Base-by-base conservation (phyloP, 2,329 filamentous ascomycete genomes). In the Fusarium sp. region DNA sequence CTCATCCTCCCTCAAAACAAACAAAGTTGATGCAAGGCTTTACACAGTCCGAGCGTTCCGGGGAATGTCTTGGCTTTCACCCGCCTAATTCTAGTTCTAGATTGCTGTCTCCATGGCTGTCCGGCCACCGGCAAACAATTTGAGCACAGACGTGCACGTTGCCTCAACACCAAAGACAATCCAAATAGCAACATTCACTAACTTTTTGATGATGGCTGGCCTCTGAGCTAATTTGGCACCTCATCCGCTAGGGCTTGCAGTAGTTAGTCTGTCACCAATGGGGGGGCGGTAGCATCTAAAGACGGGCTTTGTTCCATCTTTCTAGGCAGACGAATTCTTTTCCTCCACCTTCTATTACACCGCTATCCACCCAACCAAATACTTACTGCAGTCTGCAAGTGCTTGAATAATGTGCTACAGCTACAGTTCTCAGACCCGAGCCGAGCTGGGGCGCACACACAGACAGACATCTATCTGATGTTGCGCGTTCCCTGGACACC, bases 261-360 rank as follows among this genome's bases (percentile, higher is more conserved):
- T 75, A 74, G 66, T 45, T 39, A 49, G 36, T 35, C 44, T 58
- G 65, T 49, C 55, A 57, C 64, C 57, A 52, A 27, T 50, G n/a
- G 49, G 53, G 55, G 38, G 49, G 55, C 41, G 35, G 29, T 57
- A 53, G n/a, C 25, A 31, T 65, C 33, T 31, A 25, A 14, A 29
- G 10, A n/a, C 35, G 33, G 25, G 25, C 38, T 64, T 47, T 41
- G 62, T 68, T 62, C 50, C 58, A 75, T 71, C 55, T 67, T 55
- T 64, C 55, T 69, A 76, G 75, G 75, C 75, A 77, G 75, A 76
- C 60, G 47, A 58, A 73, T 77, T 75, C 56, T 71, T 46, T 57
- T 41, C 46, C 58, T 57, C 50, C 59, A 55, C 54, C 27, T 57
- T 59, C 44, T 59, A 18, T 49, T 66, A 66, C 52, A 66, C 63